phyloP scores from a whole-genome alignment of 768 basidiomycete species.

The Coprinellus micaceus region DNA sequence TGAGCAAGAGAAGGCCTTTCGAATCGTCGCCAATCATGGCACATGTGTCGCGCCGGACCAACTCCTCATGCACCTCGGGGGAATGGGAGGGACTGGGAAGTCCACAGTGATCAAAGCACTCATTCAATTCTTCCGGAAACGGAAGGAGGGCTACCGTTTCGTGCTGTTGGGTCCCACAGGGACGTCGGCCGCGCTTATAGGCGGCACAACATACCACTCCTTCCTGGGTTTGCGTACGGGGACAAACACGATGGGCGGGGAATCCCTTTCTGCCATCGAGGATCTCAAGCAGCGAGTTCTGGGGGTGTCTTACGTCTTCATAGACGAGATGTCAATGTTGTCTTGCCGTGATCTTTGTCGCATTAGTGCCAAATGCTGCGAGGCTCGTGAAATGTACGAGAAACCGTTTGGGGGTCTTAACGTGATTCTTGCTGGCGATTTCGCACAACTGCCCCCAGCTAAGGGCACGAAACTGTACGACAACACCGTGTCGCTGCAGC shows the following conservation, averaged over 20 bases:
- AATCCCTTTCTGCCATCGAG: background rate
- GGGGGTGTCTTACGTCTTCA: constrained; percentile 33
- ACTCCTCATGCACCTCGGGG: background rate
- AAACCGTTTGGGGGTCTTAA: constrained; percentile 33
- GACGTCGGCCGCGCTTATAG: background rate
- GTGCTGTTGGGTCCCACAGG: constrained; percentile 3
- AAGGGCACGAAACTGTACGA: constrained; percentile 7
- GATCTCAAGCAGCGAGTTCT: background rate
- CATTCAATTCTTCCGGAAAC: background rate
- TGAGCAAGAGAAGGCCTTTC: constrained; percentile 21
- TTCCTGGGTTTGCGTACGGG: constrained; percentile 21
- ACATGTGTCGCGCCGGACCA: background rate
- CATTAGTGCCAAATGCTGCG: constrained; percentile 25
- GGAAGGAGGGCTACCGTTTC: background rate
- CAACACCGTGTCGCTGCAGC: background rate
- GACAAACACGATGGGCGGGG: background rate
- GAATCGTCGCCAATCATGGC: constrained; percentile 25
- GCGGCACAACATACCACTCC: constrained; percentile 21
- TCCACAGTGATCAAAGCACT: background rate
- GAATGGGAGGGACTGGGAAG: constrained; percentile 7
- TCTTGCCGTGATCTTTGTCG: constrained; percentile 28
- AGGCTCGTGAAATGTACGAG: constrained; percentile 13
- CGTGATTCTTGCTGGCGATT: constrained; percentile 37
- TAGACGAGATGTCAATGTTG: constrained; percentile 43
- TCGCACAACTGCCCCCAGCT: constrained; percentile 29